Base-by-base conservation (phyloP, 2,329 filamentous ascomycete genomes). In the Elsinoe arachidis region DNA sequence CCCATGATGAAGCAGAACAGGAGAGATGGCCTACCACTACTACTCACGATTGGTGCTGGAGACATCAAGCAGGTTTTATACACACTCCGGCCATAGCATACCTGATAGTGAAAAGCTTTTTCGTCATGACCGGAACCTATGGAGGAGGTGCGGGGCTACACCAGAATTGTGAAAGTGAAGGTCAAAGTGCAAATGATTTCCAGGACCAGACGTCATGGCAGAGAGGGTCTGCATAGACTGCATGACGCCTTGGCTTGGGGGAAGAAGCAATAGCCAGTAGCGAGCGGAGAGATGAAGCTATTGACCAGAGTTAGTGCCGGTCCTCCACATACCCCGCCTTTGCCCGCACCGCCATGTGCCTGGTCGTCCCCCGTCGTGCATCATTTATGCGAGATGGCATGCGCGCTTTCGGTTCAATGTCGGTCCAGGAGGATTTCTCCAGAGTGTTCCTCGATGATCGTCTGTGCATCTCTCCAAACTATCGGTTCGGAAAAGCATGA, bases 251-350 rank as follows among this genome's bases (percentile, higher is more conserved):
- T 51, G 46, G 46, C 26, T 35, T 26, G 14, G 14, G 26, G 39
- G 17, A 30, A 46, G 9, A 26, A 23, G 41, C n/a, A 46, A 46
- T 46, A 46, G 17, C 41, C 41, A 46, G 41, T 46, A 23, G n/a
- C 26, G n/a, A 10, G 26, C 41, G 19, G 26, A 19, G 17, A 46
- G 19, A 46, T 30, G 41, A 46, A 46, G 46, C 46, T 34, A 51
- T 51, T 35, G 46, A 51, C 5, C 15, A 15, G 33, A 51, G 21
- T 51, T 51, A 51, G 26, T 35, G 46, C 7, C 30, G 46, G n/a
- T 26, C 46, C 46, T 51, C 46, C 46, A 51, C 46, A 51, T 51
- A 51, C 46, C 46, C 46, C 46, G 46, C 46, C 46, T 35, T 51
- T 10, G 21, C 46, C 46, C 46, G 46, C 46, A 51, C 17, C 5